Evolutionary conservation across 1,139 yeast species (phyloP), one percentile per base, ranked within the genome.

Genomic region (Hansenula lynferdii): DNA sequence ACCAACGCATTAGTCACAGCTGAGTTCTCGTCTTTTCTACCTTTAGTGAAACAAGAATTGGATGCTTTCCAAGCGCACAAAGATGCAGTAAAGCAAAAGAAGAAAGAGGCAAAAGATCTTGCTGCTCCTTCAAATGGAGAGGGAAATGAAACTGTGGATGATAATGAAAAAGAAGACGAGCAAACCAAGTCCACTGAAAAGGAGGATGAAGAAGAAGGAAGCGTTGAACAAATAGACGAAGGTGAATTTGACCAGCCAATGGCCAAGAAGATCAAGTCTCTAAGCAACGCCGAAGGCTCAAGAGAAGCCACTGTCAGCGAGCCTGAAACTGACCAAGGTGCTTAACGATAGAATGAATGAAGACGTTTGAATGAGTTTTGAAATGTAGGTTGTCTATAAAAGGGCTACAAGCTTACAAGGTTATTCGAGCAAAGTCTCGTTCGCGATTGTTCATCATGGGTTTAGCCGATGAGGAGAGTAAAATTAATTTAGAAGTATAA

Each of bases 1-100:
- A 50, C 80, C 31, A 61, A 56, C 17, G 89, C 86, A 0, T 60
- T 84, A 39, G 80, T 77, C 39, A 60, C 59, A 26, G 68, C 80
- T 2, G 82, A 76, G 34, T 76, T 77, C 50, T 60, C 65, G 2
- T 73, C 78, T 1, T 79, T 78, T 54, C 53, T 72, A 3, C 80
- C 81, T 5, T 69, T 69, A 16, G 68, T 79, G 17, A 70, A 68
- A 51, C 74, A 62, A 51, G 83, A 68, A 48, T 62, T 71, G 49
- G 71, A 62, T 39, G 60, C 48, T 18, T 81, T 60, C 51, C 63
- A 62, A 22, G 69, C 62, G 12, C 54, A 55, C 5, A 75, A 72
- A 59, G 73, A 70, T 51, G 57, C 54, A 38, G 48, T 46, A 37
- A 66, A 67, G 44, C 62, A 49, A 35, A 47, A 40, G 37, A 44